phyloP scores from a whole-genome alignment of 2,329 filamentous ascomycete genomes.

The Didymosphaeria variabile region DNA sequence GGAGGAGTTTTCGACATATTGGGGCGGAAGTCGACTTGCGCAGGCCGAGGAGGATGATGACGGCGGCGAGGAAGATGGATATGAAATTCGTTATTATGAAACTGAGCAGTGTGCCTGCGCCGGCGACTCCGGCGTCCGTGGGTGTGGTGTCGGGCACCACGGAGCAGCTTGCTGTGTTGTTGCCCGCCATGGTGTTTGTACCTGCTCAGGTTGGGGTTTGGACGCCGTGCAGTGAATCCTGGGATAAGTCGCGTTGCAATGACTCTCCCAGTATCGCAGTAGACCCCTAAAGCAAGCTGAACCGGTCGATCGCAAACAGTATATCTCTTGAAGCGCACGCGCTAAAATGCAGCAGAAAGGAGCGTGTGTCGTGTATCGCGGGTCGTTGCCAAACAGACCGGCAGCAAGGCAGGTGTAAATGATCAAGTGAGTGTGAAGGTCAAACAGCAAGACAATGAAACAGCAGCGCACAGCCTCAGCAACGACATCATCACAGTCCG shows the following conservation, averaged over 20 bases:
- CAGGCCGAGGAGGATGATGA: constrained; percentile 65
- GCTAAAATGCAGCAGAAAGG: constrained; percentile 5
- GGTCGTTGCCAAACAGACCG: background rate
- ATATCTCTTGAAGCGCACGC: background rate
- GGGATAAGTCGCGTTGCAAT: background rate
- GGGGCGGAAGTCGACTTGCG: constrained; percentile 57
- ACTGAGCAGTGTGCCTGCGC: constrained; percentile 68
- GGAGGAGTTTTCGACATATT: constrained; percentile 70
- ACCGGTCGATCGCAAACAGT: constrained; percentile 13
- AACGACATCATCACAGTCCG: constrained; percentile 28
- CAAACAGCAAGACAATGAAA: background rate
- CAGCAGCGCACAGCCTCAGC: constrained; percentile 31
- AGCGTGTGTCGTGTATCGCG: background rate
- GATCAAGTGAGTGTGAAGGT: constrained; percentile 3
- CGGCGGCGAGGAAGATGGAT: constrained; percentile 63
- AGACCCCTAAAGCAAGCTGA: constrained; percentile 14
- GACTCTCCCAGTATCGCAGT: background rate
- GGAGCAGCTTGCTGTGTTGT: constrained; percentile 49
- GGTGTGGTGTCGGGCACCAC: constrained; percentile 55
- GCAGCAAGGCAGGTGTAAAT: background rate
- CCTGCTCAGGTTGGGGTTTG: background rate
- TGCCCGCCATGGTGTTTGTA: constrained; percentile 24
- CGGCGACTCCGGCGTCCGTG: constrained; percentile 67
- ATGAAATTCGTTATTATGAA: constrained; percentile 71
- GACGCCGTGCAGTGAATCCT: background rate